Base-by-base conservation (phyloP, 768 basidiomycete species). In the Guyanaporus albipodus region DNA sequence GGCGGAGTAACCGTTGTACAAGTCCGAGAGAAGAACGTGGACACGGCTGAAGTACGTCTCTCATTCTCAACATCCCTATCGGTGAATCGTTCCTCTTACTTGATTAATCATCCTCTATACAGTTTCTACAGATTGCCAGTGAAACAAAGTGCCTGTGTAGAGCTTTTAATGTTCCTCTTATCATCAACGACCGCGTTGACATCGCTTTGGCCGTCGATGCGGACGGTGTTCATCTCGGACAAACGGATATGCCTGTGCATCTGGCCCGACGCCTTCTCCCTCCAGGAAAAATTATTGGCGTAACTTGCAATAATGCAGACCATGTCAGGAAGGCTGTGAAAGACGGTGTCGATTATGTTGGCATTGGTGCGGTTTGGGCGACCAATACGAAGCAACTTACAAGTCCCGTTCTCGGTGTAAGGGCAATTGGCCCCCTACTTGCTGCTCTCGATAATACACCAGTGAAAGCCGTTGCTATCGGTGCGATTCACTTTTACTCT, bases 1-100 rank as follows among this genome's bases (percentile, higher is more conserved):
- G 93, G 93, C 9, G 93, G 92, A 3, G 91, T 95, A 1, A 92
- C 91, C 2, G 60, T 94, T 38, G 90, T 96, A 5, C 94, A 96
- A 66, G 73, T 95, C 15, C 77, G 92, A 29, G 94, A 97, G 67
- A 97, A 97, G 66, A 66, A 78, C 10, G 67, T 76, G 0, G 91
- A 93, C 50, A 94, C 91, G 0, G 76, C 76, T 19, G 87, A 92
- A 67, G 91, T 87, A 38, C 57, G 79, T 64, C 7, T 12, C 8
- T 29, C 21, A n/a, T 8, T 8, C 26, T 42, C 26, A 29, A 1
- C 2, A 40, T 48, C 32, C 10, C 31, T 9, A 10, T n/a, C 32
- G 12, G 11, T 27, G 23, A 15, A 40, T 24, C 21, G 11, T 44
- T 23, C 26, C 26, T 41, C 38, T 17, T 32, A 39, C 4, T 0